Conservation (phyloP, 2,329 filamentous ascomycete species). For the Ceratocystis cacaofunesta region DNA sequence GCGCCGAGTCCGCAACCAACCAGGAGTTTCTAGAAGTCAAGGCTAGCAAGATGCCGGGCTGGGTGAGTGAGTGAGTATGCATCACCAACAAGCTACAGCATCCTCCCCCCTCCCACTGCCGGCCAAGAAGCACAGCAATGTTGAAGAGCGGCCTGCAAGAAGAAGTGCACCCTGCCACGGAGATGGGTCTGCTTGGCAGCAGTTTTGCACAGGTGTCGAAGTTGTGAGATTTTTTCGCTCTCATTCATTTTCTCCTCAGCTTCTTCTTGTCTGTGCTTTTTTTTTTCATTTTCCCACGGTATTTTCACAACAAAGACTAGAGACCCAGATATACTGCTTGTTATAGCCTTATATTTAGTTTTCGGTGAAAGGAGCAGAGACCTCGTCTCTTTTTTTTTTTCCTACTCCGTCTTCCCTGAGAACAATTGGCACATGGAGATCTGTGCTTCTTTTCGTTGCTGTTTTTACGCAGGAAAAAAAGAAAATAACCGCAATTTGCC, state of each 20-base stretch:
- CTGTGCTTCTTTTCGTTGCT: background rate
- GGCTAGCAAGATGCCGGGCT: background rate
- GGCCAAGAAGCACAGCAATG: too few relatives aligned
- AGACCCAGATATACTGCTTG: background rate
- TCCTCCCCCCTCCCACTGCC: too few relatives aligned
- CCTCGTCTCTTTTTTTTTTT: background rate
- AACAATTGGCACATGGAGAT: background rate
- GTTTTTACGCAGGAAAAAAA: background rate
- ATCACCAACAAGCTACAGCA: too few relatives aligned
- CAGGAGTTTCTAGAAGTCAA: background rate
- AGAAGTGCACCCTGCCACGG: background rate
- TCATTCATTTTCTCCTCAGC: background rate
- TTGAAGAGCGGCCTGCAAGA: too few relatives aligned
- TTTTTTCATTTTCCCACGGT: background rate
- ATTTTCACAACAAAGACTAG: background rate
- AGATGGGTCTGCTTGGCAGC: background rate
- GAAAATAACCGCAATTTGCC: background rate
- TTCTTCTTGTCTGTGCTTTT: background rate
- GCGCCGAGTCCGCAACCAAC: background rate
- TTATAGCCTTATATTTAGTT: background rate
- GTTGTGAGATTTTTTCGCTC: background rate
- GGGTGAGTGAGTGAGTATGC: too few relatives aligned
- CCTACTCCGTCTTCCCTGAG: too few relatives aligned
- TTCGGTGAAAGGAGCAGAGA: background rate
- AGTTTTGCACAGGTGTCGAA: background rate